Percentiles rank a stretch among this genome's conserved stretches.
Conservation (phyloP, 495 filamentous ascomycete species). For the Xylaria grammica region DNA sequence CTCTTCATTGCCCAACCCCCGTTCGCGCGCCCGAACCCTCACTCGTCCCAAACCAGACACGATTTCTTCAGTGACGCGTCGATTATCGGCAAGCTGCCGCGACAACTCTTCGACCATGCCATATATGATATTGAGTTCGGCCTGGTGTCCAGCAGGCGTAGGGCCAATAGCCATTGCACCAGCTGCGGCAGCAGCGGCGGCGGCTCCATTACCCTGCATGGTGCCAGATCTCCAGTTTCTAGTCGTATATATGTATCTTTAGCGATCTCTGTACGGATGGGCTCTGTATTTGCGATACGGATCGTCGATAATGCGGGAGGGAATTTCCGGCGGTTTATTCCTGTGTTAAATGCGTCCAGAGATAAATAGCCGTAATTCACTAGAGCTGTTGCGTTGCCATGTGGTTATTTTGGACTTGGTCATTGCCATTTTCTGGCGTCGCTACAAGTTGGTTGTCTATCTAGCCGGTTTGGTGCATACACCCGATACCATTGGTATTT, state of each 20-base stretch:
- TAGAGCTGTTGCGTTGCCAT: no score
- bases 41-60: constrained; percentile 66
- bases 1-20: constrained; percentile 57
- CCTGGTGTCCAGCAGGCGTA: constrained; percentile 81
- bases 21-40: constrained; percentile 51
- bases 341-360: no score
- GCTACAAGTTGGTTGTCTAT: no score
- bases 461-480: no score
- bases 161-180: constrained; percentile 54
- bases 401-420: no score
- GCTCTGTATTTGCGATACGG: no score
- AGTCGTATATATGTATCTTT: not conserved
- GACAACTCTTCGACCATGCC: constrained; percentile 82
- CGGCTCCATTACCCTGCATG: constrained; percentile 59
- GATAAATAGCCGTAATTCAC: no score
- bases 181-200: constrained; percentile 54
- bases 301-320: no score
- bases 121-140: constrained; percentile 85
- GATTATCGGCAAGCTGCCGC: constrained; percentile 75
- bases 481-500: no score
- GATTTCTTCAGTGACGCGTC: constrained; percentile 75
- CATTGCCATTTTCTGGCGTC: no score
- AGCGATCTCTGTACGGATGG: no score
- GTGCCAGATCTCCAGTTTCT: constrained; percentile 32
- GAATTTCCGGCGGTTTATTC: no score